Base-by-base conservation (phyloP, 495 filamentous ascomycete genomes). In the Podospora didyma region DNA sequence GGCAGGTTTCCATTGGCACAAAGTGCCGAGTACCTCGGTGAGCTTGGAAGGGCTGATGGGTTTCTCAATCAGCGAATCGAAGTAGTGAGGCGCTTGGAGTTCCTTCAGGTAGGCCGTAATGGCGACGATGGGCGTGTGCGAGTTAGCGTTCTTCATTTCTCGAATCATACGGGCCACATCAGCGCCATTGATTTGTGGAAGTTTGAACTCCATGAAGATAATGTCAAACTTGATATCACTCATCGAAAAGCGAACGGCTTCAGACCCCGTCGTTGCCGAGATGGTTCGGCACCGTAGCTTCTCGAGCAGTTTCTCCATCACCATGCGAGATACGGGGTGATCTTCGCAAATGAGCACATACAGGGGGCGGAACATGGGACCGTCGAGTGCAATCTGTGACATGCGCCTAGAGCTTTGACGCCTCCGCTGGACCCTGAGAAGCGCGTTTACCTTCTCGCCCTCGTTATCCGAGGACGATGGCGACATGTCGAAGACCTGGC, bases 101-200 rank as follows among this genome's bases (percentile, higher is more conserved):
- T 98, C 94, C 62, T 97, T 97, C 14, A 98, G 76, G 71, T 98
- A 98, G 41, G 94, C 92, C 14, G 94, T 98, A n/a, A 97, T 90
- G 46, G 91, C 90, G 46, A 98, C 90, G 61, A 98, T 94, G 2
- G 94, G 94, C 0, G 94, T 98, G 62, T 90, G 84, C n/a, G 87
- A 84, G 66, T 98, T 98, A 20, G 88, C 82, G 69, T 96, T 96
- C 70, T 93, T 90, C 5, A 90, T 96, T 60, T 96, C 92, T 24
- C 94, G 86, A 54, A 98, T 89, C 94, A 98, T 97, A 22, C 94
- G 87, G 24, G 94, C 92, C 50, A 97, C 89, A 69, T 98, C 94
- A 4, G 89, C 87, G 14, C 94, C 94, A 64, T 92, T 96, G 51
- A 97, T 89, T 59, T 93, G 89, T 1, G 95, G 95, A 51, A 98